phyloP scores from a whole-genome alignment of 441 rosid species.

The Populus tomentosa region DNA sequence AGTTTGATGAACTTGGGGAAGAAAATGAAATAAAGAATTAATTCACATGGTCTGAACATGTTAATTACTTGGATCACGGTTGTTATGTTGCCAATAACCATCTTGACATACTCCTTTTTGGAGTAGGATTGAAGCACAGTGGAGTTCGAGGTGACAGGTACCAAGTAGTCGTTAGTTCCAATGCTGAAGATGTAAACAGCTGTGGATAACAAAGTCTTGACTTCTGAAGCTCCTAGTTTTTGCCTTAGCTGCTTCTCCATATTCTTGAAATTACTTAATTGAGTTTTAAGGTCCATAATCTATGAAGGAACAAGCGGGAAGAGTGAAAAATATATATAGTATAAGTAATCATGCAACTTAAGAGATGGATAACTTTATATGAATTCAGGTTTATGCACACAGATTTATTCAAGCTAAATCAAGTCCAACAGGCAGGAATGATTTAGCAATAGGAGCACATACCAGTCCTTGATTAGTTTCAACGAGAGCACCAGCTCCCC shows the following conservation, averaged over 20 bases:
- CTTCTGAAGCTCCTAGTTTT: constrained; percentile 9
- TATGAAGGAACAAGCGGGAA: not conserved
- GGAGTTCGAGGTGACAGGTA: not conserved
- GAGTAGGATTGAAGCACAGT: not conserved
- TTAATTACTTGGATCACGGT: constrained; percentile 29
- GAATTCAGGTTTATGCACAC: not conserved
- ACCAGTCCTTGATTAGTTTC: constrained; percentile 2
- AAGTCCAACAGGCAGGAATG: not conserved
- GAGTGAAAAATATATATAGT: fast-evolving
- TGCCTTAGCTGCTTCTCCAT: constrained; percentile 16
- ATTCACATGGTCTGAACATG: not conserved
- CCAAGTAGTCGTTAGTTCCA: constrained; percentile 25
- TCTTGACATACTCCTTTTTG: constrained; percentile 11
- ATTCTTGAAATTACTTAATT: constrained; percentile 23
- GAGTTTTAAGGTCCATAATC: constrained; percentile 20
- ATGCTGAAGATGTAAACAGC: constrained; percentile 25
- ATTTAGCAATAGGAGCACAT: not conserved
- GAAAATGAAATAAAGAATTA: not conserved
- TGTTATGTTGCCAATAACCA: constrained; percentile 44
- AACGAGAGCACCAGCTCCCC: constrained; percentile 13
- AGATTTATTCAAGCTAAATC: not conserved
- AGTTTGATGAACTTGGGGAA: not conserved
- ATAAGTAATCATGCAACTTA: not conserved
- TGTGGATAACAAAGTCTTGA: constrained; percentile 9
- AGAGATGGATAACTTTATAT: not conserved